Evolutionary conservation across 1,139 yeast species (phyloP), one percentile per base, ranked within the genome.

Genomic region (Saccharomyces hybrid): DNA sequence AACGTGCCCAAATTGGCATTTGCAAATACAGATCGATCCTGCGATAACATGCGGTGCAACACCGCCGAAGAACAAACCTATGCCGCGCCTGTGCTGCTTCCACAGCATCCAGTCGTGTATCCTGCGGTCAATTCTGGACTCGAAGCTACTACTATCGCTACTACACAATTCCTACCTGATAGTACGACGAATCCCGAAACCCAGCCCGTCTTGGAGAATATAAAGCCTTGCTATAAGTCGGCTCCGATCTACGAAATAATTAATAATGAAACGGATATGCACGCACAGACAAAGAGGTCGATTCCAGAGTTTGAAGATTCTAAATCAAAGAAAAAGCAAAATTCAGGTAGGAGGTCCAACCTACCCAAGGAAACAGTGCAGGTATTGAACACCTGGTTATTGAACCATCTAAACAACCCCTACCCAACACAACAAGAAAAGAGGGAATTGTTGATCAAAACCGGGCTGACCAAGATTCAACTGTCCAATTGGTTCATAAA

Each of bases 401-500:
- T 85, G 62, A 84, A 84, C 51, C 96, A 91, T 69, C 73, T 90
- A 61, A 85, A 87, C 62, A 95, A 91, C 67, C 99, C 99, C 14
- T 91, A 91, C 70, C 99, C 99, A 5, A 88, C 90, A 59, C 88
- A 91, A 52, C 85, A 86, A 59, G 97, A 91, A 66, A 91, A 91
- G 73, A 78, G 82, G 59, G 87, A 85, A 63, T 76, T 91, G 61
- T 83, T 90, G 77, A 76, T 80, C 63, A 80, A 82, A 66, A 91
- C 99, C 0, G 96, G 97, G 0, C 78, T 91, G 65, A 87, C 91
- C 57, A 83, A 87, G 69, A 96, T 89, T 62, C 99, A 91, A 70
- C 78, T 91, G 59, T 84, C 95, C 60, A 93, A 91, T 70, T 91
- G 99, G 99, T 91, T 91, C 67, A 93, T 91, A 65, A 91, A 91